Evolutionary conservation across 768 basidiomycete species (phyloP).

Genomic region (Hygrocybe punicea): DNA sequence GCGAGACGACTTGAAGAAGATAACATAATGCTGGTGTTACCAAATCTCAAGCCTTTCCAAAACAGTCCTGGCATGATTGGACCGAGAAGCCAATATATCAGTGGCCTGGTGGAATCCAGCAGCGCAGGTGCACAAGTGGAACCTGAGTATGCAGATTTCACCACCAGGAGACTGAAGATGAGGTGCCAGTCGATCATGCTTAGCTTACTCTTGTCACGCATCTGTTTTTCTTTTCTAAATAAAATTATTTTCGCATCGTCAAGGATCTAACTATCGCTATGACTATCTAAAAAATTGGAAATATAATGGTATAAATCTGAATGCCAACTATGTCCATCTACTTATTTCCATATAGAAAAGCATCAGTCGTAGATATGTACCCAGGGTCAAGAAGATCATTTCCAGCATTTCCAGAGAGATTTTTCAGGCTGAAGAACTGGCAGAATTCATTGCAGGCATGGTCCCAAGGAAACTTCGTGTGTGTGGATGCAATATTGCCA

Average conservation of each 20-base stretch:
- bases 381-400: too few species aligned
- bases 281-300: too few species aligned
- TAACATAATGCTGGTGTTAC: background rate
- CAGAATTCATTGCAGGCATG: background rate
- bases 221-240: too few species aligned
- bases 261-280: too few species aligned
- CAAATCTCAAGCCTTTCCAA: background rate
- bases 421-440: background rate
- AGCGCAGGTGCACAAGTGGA: background rate
- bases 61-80: background rate
- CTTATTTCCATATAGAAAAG: too few species aligned
- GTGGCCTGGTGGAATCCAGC: background rate
- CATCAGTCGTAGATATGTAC: too few species aligned
- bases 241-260: too few species aligned
- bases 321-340: too few species aligned
- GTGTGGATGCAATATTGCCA: background rate
- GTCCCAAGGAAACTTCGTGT: background rate
- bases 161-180: too few species aligned
- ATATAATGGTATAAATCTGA: too few species aligned
- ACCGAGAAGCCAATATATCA: background rate
- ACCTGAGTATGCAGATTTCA: slow-evolving; percentile 1
- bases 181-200: background rate
- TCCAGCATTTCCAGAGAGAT: too few species aligned
- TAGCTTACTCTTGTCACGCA: too few species aligned
- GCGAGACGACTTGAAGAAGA: background rate